A percentile compares a stretch with the other conserved stretches of the same genome.
phyloP scores from a whole-genome alignment of 768 basidiomycete genomes.

The Tylopilus vinaceipallidus region DNA sequence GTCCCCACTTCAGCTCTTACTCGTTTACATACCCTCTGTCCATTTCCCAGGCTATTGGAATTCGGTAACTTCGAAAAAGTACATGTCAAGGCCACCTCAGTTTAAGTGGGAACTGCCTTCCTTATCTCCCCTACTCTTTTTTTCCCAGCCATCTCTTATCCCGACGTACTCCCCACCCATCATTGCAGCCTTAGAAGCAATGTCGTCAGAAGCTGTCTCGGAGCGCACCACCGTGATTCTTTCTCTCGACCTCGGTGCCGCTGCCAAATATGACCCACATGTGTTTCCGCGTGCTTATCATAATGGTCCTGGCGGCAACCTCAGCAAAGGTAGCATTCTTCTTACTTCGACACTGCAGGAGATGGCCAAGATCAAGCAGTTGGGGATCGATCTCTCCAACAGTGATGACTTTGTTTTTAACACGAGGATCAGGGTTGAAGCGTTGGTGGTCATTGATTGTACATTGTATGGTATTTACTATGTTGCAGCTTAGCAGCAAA shows the following conservation, averaged over 20 bases:
- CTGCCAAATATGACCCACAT: neutral
- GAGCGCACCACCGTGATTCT: neutral
- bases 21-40: too few species aligned
- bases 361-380: neutral
- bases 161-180: neutral
- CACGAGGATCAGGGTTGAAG: neutral
- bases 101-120: neutral
- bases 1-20: neutral
- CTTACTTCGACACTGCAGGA: constrained; percentile 3
- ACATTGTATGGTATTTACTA: neutral
- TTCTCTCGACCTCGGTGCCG: neutral
- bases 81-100: neutral
- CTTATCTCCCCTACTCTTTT: neutral
- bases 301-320: neutral
- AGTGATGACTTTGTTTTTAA: neutral
- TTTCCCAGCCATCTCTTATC: neutral
- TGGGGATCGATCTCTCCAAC: neutral
- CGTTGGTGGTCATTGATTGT: neutral
- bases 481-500: neutral
- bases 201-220: too few species aligned
- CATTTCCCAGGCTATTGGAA: too few species aligned
- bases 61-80: neutral
- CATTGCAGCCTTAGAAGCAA: neutral
- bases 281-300: constrained; percentile 10
- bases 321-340: neutral